Percentiles rank a stretch among this genome's conserved stretches.
Evolutionary conservation across 768 basidiomycete genomes (phyloP).

Genomic region (Leccinum subgranulosum): DNA sequence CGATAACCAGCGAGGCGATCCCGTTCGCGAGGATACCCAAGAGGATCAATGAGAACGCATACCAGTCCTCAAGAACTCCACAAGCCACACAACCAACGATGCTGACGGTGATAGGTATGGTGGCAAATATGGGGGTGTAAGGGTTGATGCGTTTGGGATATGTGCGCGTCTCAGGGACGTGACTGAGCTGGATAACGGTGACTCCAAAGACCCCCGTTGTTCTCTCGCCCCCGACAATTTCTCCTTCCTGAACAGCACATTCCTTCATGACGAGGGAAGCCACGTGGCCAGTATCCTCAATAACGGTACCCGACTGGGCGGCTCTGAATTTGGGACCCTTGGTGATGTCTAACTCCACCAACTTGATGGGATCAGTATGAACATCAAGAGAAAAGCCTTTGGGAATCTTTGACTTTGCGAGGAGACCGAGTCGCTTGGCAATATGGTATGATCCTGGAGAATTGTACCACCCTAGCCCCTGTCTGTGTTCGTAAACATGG

Average conservation of each 20-base stretch:
- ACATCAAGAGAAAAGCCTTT: slow-evolving; percentile 1
- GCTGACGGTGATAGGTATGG: slow-evolving; percentile 18
- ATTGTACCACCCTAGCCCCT: slow-evolving; percentile 34
- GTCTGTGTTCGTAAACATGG: slow-evolving; percentile 21
- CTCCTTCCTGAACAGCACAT: background rate
- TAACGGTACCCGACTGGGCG: background rate
- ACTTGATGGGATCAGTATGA: slow-evolving; percentile 7
- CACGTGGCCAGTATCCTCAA: slow-evolving; percentile 3
- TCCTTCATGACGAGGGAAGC: slow-evolving; percentile 5
- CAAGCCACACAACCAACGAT: slow-evolving; percentile 14
- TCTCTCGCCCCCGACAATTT: background rate
- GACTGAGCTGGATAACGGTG: background rate
- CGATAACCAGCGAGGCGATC: slow-evolving; percentile 22
- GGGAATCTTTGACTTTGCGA: slow-evolving; percentile 15
- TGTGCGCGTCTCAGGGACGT: background rate
- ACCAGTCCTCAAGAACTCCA: slow-evolving; percentile 23
- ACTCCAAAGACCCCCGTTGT: background rate
- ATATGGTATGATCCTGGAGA: slow-evolving; percentile 30
- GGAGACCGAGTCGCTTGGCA: slow-evolving; percentile 20
- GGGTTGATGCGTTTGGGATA: background rate
- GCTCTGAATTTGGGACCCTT: slow-evolving; percentile 5
- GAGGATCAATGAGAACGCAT: slow-evolving; percentile 23
- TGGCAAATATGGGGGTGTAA: slow-evolving; percentile 1
- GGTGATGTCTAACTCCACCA: background rate
- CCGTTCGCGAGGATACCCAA: slow-evolving; percentile 25